phyloP scores from a whole-genome alignment of 2,329 filamentous ascomycete genomes.

The Clonostachys byssicola region DNA sequence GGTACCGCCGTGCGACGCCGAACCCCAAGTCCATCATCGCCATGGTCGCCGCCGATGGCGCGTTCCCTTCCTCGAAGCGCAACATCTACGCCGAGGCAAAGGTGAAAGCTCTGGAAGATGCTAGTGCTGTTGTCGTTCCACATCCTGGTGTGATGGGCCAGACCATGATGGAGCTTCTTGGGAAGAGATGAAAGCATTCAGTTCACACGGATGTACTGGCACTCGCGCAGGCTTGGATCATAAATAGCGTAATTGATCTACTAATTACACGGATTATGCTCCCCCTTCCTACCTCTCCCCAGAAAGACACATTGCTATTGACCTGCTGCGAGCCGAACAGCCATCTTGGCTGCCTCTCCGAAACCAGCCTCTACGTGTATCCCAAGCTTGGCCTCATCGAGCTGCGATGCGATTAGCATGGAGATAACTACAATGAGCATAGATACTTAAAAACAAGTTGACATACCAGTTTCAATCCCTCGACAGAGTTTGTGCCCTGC shows the following conservation, averaged over 20 bases:
- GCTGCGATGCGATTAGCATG: slow-evolving; percentile 11
- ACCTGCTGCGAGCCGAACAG: slow-evolving; percentile 21
- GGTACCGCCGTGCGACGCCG: slow-evolving; percentile 51
- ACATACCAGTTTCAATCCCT: slow-evolving; percentile 33
- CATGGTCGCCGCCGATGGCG: slow-evolving; percentile 65
- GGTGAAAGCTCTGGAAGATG: slow-evolving; percentile 21
- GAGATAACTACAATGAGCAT: neutral
- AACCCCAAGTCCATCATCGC: slow-evolving; percentile 63
- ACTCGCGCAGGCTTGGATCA: neutral
- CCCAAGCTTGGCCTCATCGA: slow-evolving; percentile 25
- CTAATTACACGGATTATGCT: neutral
- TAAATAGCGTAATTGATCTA: neutral
- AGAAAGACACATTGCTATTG: neutral
- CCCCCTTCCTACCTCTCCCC: neutral
- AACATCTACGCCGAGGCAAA: slow-evolving; percentile 25
- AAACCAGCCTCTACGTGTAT: slow-evolving; percentile 32
- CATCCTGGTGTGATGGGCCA: slow-evolving; percentile 30
- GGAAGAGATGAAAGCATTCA: slow-evolving; percentile 1
- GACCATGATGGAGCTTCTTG: slow-evolving; percentile 24
- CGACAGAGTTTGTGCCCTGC: slow-evolving; percentile 39
- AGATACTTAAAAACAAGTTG: neutral
- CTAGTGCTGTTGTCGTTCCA: slow-evolving; percentile 28
- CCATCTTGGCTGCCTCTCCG: slow-evolving; percentile 23
- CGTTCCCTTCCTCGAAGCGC: slow-evolving; percentile 37
- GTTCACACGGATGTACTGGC: neutral